Evolutionary conservation across 768 basidiomycete genomes (phyloP).

Genomic region (Mycena indigotica): DNA sequence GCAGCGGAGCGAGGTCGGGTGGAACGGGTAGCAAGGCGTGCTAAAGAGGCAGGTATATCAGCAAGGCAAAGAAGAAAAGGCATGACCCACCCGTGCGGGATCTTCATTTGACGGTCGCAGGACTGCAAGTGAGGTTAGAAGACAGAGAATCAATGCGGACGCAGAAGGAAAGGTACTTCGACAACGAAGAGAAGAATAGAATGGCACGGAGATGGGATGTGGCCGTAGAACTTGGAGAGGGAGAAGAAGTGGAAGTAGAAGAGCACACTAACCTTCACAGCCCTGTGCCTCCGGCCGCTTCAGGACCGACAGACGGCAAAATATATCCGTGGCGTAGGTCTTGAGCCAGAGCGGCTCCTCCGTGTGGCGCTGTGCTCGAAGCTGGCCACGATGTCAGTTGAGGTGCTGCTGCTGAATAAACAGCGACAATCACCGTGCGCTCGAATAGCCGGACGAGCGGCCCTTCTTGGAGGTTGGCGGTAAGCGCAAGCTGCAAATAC

Average conservation of each 20-base stretch:
- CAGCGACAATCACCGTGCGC: slow-evolving; percentile 9
- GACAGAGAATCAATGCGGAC: neutral
- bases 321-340: slow-evolving; percentile 15
- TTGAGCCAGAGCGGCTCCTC: slow-evolving; percentile 21
- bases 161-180: neutral
- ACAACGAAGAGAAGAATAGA: neutral
- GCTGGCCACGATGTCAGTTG: neutral
- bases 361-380: slow-evolving; percentile 14
- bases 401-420: too few relatives aligned
- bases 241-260: neutral
- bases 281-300: neutral
- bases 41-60: neutral
- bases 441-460: slow-evolving; percentile 13
- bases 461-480: slow-evolving; percentile 10
- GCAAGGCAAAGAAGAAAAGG: neutral
- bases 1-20: neutral
- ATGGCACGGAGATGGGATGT: too few relatives aligned
- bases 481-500: slow-evolving; percentile 14
- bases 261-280: neutral
- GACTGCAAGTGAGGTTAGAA: neutral
- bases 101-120: too few relatives aligned
- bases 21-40: neutral
- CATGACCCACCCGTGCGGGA: too few relatives aligned
- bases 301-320: slow-evolving; percentile 15
- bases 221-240: neutral